Conservation (phyloP, 2,329 filamentous ascomycete genomes). For the Penicillium psychrosexuale region DNA sequence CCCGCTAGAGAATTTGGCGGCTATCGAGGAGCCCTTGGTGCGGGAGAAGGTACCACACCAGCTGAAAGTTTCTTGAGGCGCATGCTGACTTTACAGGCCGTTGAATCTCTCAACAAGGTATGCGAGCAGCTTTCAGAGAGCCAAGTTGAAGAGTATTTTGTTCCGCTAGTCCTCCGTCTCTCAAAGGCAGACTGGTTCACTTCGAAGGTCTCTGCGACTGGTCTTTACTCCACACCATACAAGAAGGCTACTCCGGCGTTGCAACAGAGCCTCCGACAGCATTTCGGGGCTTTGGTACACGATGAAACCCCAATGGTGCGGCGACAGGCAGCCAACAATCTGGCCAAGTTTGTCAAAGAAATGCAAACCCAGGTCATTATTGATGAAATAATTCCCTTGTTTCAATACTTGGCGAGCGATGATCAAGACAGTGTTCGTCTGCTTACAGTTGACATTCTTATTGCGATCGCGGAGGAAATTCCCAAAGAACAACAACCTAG, state of each 20-base stretch:
- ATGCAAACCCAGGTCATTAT: constrained; percentile 90
- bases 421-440: constrained; percentile 97
- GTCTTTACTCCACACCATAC: constrained; percentile 91
- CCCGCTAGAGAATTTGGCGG: constrained; percentile 93
- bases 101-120: constrained; percentile 99
- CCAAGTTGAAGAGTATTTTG: constrained; percentile 96
- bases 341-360: constrained; percentile 96
- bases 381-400: constrained; percentile 98
- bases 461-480: constrained; percentile 93
- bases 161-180: constrained; percentile 89
- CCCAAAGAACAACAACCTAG: constrained; percentile 97
- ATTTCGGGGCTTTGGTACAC: constrained; percentile 89
- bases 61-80: background rate
- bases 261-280: constrained; percentile 86
- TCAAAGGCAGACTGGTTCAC: constrained; percentile 99
- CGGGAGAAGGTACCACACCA: constrained; percentile 75
- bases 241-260: constrained; percentile 81
- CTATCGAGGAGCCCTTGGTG: constrained; percentile 96
- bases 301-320: constrained; percentile 99
- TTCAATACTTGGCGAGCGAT: constrained; percentile 92
- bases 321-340: constrained; percentile 91
- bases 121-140: constrained; percentile 85
- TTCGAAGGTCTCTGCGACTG: constrained; percentile 96
- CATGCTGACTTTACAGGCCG: constrained; percentile 60
- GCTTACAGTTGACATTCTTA: constrained; percentile 92